Evolutionary conservation across 805 yeast genomes (phyloP).

Genomic region (Candida lessepsii): DNA sequence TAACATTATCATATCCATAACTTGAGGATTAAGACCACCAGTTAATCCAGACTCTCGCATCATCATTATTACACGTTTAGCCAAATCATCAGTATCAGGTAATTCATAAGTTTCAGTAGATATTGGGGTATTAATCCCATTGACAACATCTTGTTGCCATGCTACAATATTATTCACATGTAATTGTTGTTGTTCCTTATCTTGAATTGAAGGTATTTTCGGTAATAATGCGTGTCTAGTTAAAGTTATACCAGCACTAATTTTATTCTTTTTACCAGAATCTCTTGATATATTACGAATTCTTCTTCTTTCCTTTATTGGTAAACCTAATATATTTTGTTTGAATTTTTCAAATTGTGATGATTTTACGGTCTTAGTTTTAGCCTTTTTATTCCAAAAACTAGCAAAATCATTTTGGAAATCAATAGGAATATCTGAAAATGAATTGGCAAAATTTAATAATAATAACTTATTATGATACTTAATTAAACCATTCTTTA

Average conservation of each 20-base stretch:
- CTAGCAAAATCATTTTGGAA: slow-evolving; percentile 41
- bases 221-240: slow-evolving; percentile 77
- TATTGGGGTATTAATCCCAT: slow-evolving; percentile 79
- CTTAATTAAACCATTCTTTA: slow-evolving; percentile 46
- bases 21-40: slow-evolving; percentile 74
- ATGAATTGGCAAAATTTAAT: slow-evolving; percentile 79
- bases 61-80: slow-evolving; percentile 70
- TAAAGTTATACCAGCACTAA: slow-evolving; percentile 64
- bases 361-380: slow-evolving; percentile 49
- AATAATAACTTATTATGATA: slow-evolving; percentile 83
- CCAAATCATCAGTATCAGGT: slow-evolving; percentile 74
- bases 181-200: slow-evolving; percentile 42
- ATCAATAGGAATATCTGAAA: slow-evolving; percentile 71
- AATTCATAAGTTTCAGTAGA: slow-evolving; percentile 75
- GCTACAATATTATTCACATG: slow-evolving; percentile 57
- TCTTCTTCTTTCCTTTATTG: slow-evolving; percentile 80
- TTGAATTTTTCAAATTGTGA: slow-evolving; percentile 80
- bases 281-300: slow-evolving; percentile 82
- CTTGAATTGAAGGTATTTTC: slow-evolving; percentile 74
- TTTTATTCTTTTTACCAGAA: slow-evolving; percentile 72
- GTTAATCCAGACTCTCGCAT: slow-evolving; percentile 88
- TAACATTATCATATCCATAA: slow-evolving; percentile 71
- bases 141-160: slow-evolving; percentile 91
- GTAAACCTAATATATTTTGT: slow-evolving; percentile 80
- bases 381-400: slow-evolving; percentile 50